Conservation (phyloP, 768 basidiomycete genomes). For the Galerina sulciceps region DNA sequence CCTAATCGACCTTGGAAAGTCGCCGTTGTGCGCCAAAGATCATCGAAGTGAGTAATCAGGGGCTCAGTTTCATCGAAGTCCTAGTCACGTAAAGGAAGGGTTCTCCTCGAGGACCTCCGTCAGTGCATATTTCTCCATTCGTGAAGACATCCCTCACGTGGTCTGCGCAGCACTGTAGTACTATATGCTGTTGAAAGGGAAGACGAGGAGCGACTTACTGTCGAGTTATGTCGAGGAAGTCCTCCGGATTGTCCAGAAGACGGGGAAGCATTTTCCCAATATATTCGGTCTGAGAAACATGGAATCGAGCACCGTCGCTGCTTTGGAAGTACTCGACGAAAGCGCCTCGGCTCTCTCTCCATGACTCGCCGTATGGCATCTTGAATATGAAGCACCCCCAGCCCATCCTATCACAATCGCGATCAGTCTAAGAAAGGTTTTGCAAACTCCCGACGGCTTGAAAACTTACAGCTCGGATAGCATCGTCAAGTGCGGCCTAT, state of each 20-base stretch:
- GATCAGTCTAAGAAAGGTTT: no score
- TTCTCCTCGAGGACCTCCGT: no score
- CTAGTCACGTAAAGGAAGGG: no score
- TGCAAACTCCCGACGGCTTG: no score
- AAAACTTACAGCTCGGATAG: constrained; percentile 6
- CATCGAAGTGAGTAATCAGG: no score
- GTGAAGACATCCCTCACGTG: no score
- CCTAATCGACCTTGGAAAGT: no score
- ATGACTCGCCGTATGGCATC: constrained; percentile 1
- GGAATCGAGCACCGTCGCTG: not conserved
- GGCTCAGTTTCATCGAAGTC: no score
- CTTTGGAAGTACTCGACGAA: constrained; percentile 2
- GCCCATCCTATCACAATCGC: not conserved
- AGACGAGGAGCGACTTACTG: not conserved
- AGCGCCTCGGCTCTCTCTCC: constrained; percentile 1
- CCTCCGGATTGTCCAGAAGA: not conserved
- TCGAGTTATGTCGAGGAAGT: constrained; percentile 1
- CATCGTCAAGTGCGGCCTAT: constrained; percentile 1
- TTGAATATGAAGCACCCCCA: not conserved
- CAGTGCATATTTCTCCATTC: no score
- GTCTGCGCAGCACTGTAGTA: no score
- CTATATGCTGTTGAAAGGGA: no score
- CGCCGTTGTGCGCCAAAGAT: no score
- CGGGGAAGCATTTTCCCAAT: not conserved
- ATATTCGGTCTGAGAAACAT: not conserved